Evolutionary conservation across 2,329 filamentous ascomycete species (phyloP), one percentile per base, ranked within the genome.

Genomic region (Cladosporium oxysporum): DNA sequence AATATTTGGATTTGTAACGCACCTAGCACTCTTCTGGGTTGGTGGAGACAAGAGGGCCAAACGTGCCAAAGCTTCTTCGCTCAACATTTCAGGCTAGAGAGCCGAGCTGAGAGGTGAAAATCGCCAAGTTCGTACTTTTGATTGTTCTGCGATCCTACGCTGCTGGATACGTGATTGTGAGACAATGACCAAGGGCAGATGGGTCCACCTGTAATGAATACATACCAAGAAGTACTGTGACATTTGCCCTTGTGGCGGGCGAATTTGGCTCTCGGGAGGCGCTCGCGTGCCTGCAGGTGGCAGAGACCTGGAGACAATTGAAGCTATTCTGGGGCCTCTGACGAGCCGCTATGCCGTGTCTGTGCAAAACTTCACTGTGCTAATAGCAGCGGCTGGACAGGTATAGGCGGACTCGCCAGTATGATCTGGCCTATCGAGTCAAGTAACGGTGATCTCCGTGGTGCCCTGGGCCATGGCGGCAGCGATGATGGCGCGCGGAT

Each of bases 371-470:
- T 58, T 31, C 33, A 58, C 55, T 58, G 21, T 41, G 33, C 33
- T 28, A 41, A 58, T 41, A 55, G 52, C 28, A 55, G 28, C 28
- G 52, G 52, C 28, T 33, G 29, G 52, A 14, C 28, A 33, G 49
- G 26, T 55, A 55, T 31, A 55, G 31, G 52, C 52, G 52, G 37
- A 55, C 52, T 55, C 29, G 35, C 35, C 61, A 55, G 55, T 31
- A 23, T 28, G 23, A 63, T 44, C 35, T 37, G 50, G 50, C 35
- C 26, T 52, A 57, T 31, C 61, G 31, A 55, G 23, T 49, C 44
- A 62, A 49, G 23, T 58, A 23, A 33, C 21, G 21, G 49, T 28
- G 60, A 62, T 62, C 60, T 55, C 52, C 52, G 52, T 55, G 49
- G 47, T 31, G 37, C 35, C 53, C 31, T 37, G 52, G 12, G 52